Base-by-base conservation (phyloP, 2,329 filamentous ascomycete genomes). In the Neoarthrinium moseri region DNA sequence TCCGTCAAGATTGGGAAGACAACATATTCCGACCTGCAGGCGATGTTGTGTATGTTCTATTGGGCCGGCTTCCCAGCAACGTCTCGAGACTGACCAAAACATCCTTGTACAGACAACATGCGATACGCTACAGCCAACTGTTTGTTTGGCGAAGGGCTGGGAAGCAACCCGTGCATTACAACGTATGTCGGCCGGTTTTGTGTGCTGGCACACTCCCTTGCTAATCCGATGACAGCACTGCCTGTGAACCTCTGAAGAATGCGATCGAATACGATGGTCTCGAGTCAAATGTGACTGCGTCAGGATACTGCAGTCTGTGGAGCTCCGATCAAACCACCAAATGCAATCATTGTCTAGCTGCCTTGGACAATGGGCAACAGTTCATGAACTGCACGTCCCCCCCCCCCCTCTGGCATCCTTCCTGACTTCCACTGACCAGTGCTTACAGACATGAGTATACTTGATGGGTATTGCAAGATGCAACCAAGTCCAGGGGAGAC, bases 381-480 rank as follows among this genome's bases (percentile, higher is more conserved):
- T 47, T 81, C n/a, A 67, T 67, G 45, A 85, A 85, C 52, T 83
- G 77, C 80, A 60, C 36, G 69, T 64, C 18, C 23, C 15, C 15
- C 20, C n/a, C n/a, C n/a, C n/a, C n/a, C n/a, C 24, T 5, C 13
- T 17, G 43, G 22, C 12, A 11, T 3, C 15, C 1, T 2, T 5
- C 22, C 29, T 12, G 11, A n/a, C 15, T 18, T 5, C 30, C 23
- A 15, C 50, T 57, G 27, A 56, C 47, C 30, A 21, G 10, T 21
- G 23, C 32, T 6, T 46, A 30, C 55, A 69, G 54, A 63, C 46
- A 38, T 54, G 15, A 52, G 53, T 6, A 41, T 77, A 27, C 68
- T 85, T 6, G 65, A 80, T 46, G 80, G 77, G 15, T 80, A 75
- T 6, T 85, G 82, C 54, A 57, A 70, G 43, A 76, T 83, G 51